Evolutionary conservation across 805 yeast genomes (phyloP).

Genomic region (Myxozyma mucilagina): DNA sequence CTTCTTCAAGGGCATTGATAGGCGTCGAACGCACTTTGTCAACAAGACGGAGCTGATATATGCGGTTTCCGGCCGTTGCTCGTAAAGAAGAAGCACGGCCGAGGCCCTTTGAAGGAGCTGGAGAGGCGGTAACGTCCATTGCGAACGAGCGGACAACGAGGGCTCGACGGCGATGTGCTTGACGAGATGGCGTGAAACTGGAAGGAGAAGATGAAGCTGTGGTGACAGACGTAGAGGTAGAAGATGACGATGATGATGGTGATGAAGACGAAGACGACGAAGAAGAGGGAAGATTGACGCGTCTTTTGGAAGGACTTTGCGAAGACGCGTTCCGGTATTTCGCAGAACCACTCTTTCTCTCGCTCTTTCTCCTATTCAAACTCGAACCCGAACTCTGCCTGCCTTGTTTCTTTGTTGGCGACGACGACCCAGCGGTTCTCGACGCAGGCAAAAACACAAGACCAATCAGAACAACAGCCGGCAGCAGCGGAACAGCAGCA

Average conservation of each 20-base stretch:
- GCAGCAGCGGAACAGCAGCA: constrained; percentile 25
- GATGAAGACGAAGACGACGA: neutral
- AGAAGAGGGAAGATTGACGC: no score
- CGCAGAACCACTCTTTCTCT: neutral
- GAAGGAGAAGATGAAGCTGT: neutral
- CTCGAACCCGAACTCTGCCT: neutral
- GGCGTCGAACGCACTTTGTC: constrained; percentile 19
- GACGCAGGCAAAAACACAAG: constrained; percentile 6
- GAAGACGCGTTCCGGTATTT: no score
- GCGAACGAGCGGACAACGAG: neutral
- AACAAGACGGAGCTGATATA: constrained; percentile 28
- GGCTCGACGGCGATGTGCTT: constrained; percentile 1
- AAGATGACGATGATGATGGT: neutral
- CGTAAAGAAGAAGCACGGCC: constrained; percentile 18
- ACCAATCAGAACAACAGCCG: constrained; percentile 11
- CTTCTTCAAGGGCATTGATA: no score
- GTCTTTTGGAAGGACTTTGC: no score
- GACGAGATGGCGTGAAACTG: constrained; percentile 3
- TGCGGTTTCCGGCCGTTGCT: constrained; percentile 25
- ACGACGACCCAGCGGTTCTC: neutral
- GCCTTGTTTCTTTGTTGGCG: constrained; percentile 5
- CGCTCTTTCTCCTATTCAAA: neutral
- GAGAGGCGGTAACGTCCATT: neutral
- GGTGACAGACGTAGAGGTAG: neutral
- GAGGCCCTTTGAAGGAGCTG: constrained; percentile 1